Evolutionary conservation across 2,329 filamentous ascomycete genomes (phyloP).

Genomic region (Coniochaeta prunicola): DNA sequence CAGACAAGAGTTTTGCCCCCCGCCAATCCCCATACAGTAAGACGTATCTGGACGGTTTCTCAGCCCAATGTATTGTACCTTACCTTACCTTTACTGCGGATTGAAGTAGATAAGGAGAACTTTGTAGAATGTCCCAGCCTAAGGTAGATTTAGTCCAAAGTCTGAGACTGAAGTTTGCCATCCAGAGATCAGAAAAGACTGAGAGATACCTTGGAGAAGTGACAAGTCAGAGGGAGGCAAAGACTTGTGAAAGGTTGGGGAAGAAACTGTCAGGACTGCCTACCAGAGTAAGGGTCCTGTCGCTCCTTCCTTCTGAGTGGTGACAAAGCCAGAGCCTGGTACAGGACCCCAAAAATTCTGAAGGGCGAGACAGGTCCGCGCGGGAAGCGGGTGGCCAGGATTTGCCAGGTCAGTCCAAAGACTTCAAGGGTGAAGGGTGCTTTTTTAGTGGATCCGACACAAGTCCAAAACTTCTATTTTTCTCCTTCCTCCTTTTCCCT

Average conservation of each 20-base stretch:
- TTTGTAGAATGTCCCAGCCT: too few species aligned
- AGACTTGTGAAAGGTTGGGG: not conserved
- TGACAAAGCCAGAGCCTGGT: not conserved
- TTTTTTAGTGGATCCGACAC: constrained; percentile 7
- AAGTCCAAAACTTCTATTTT: constrained; percentile 14
- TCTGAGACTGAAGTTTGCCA: not conserved
- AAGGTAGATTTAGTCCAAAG: not conserved
- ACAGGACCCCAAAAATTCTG: not conserved
- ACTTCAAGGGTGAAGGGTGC: not conserved
- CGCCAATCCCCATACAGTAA: not conserved
- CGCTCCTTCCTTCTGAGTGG: not conserved
- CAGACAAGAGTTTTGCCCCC: not conserved
- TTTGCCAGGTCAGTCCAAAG: not conserved
- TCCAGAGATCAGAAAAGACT: not conserved
- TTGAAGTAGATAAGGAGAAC: too few species aligned
- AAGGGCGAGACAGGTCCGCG: not conserved
- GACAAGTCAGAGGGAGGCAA: not conserved
- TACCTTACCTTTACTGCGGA: too few species aligned
- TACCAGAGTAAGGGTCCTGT: not conserved
- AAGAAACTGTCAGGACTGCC: not conserved
- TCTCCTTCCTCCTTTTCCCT: constrained; percentile 4
- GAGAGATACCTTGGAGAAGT: not conserved
- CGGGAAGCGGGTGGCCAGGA: not conserved
- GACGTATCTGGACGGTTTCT: not conserved
- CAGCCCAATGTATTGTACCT: too few species aligned